Conservation (phyloP, 73 alveolate species). For the Symbiodinium pilosum region DNA sequence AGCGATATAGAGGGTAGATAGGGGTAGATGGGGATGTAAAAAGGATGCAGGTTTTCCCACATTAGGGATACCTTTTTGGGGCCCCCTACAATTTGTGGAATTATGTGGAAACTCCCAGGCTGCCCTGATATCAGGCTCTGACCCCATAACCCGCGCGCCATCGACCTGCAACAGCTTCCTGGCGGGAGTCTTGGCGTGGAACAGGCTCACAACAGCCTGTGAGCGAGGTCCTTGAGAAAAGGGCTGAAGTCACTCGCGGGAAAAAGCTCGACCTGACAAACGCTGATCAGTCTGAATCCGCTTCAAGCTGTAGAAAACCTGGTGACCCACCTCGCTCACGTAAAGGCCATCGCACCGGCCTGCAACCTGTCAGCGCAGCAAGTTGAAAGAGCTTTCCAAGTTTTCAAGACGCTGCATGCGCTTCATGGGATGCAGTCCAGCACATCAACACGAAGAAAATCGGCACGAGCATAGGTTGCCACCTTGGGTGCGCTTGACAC, state of each 20-base stretch:
- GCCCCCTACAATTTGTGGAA: too few relatives aligned
- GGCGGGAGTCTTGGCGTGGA: background rate
- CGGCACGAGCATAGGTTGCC: constrained; percentile 43
- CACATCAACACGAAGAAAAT: constrained; percentile 52
- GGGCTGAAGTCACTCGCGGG: constrained; percentile 76
- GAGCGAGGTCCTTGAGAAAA: constrained; percentile 39
- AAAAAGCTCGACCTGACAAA: constrained; percentile 39
- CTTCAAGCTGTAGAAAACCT: background rate
- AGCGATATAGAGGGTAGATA: too few relatives aligned
- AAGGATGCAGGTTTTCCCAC: too few relatives aligned
- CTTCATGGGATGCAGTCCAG: constrained; percentile 18
- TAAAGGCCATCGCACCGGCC: constrained; percentile 33
- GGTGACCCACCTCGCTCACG: constrained; percentile 34
- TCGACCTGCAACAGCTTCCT: constrained; percentile 63
- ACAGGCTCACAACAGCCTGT: background rate
- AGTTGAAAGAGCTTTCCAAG: background rate
- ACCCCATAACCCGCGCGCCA: constrained; percentile 66
- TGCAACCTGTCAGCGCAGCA: constrained; percentile 26
- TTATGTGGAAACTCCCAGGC: too few relatives aligned
- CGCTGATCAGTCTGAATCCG: background rate
- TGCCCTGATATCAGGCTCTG: too few relatives aligned
- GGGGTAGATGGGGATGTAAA: too few relatives aligned
- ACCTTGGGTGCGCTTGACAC: background rate
- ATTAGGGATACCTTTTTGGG: too few relatives aligned
- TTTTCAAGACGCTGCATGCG: background rate